Conservation (phyloP, 2,329 filamentous ascomycete species). For the Ceratocystis lukuohia region DNA sequence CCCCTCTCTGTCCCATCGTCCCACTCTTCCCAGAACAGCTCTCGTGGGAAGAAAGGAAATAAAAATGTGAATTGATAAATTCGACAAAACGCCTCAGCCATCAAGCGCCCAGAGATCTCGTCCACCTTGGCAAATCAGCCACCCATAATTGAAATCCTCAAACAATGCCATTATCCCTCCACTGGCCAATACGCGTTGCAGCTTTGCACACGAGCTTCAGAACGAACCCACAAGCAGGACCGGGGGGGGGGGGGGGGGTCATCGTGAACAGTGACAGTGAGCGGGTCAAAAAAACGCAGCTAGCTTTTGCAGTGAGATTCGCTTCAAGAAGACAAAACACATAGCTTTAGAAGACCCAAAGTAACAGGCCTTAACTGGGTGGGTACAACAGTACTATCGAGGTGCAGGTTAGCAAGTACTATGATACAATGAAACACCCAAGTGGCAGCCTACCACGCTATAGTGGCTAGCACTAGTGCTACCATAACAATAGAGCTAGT, state of each 20-base stretch:
- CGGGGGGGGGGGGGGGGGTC: not conserved
- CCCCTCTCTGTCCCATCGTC: not conserved
- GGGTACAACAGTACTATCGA: too few species aligned
- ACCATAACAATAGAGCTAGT: too few species aligned
- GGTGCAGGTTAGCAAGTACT: too few species aligned
- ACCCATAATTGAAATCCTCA: not conserved
- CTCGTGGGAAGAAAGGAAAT: not conserved
- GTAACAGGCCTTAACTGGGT: too few species aligned
- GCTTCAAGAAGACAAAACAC: too few species aligned
- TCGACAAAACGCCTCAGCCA: not conserved
- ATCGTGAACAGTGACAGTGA: not conserved
- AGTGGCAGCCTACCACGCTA: too few species aligned
- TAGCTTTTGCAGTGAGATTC: not conserved
- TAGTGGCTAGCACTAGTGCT: too few species aligned
- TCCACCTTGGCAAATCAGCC: not conserved
- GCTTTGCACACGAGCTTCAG: slow-evolving; percentile 4
- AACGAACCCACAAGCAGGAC: not conserved
- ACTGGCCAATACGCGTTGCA: not conserved
- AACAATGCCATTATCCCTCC: not conserved
- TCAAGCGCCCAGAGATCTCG: not conserved
- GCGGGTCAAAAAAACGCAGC: not conserved
- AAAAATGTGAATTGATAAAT: not conserved
- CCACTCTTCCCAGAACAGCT: not conserved
- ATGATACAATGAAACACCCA: too few species aligned
- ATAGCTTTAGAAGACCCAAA: too few species aligned